A percentile compares a stretch with the other conserved stretches of the same genome.
Conservation (phyloP, 1,284 basidiomycete genomes). For the Trametes hirsuta region DNA sequence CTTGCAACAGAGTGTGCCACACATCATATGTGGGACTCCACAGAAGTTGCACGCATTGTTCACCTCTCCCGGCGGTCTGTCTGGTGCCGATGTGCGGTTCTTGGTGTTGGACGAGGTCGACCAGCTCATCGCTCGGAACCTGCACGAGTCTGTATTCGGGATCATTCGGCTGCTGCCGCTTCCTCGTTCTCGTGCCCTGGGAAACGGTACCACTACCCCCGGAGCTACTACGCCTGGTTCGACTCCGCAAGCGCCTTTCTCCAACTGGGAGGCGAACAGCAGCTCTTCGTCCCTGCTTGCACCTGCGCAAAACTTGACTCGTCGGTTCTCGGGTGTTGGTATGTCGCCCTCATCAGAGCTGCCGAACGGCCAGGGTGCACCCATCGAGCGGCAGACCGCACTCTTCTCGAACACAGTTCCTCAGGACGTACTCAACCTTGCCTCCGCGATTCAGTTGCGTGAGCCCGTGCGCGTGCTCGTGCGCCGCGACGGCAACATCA, state of each 20-base stretch:
- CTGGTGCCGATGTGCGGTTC: conserved; percentile 85
- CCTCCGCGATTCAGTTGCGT: conserved; percentile 84
- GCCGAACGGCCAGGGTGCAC: conserved; percentile 6
- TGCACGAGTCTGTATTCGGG: conserved; percentile 93
- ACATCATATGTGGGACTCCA: conserved; percentile 95
- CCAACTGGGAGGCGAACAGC: conserved; percentile 53
- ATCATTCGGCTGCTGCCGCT: conserved; percentile 90
- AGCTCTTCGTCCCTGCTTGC: conserved; percentile 44
- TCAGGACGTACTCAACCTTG: conserved; percentile 91
- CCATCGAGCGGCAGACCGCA: conserved; percentile 91
- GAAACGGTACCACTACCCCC: conserved; percentile 40
- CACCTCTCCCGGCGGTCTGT: conserved; percentile 74
- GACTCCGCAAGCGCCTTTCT: conserved; percentile 45
- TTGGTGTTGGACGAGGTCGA: conserved; percentile 97
- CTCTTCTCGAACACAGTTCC: conserved; percentile 96
- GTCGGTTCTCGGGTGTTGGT: conserved; percentile 61
- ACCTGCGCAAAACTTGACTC: conserved; percentile 55
- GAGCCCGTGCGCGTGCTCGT: conserved; percentile 97
- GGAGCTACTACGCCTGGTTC: conserved; percentile 37
- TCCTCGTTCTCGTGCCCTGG: conserved; percentile 71
- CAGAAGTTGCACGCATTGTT: conserved; percentile 95
- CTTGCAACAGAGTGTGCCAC: conserved; percentile 89
- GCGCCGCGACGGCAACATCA: conserved; percentile 89
- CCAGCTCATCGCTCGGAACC: conserved; percentile 94
- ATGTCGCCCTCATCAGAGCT: conserved; percentile 31